Conservation (phyloP, 1,139 yeast genomes). For the Lodderomyces beijingensis region DNA sequence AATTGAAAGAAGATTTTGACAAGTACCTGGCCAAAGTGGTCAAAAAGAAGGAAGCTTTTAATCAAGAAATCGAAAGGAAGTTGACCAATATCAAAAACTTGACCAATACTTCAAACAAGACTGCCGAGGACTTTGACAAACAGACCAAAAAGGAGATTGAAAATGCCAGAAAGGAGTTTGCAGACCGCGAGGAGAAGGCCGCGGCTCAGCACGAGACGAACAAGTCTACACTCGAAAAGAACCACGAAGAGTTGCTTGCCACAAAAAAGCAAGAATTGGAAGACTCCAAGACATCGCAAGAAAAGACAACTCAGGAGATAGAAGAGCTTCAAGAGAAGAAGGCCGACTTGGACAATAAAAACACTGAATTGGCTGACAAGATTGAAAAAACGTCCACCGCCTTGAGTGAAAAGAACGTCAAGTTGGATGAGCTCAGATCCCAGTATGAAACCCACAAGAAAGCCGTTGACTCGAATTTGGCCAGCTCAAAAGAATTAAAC, state of each 20-base stretch:
- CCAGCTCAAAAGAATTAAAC: slow-evolving; percentile 41
- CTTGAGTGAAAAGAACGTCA: slow-evolving; percentile 35
- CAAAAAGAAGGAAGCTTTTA: slow-evolving; percentile 38
- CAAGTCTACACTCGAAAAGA: slow-evolving; percentile 40
- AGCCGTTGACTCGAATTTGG: slow-evolving; percentile 30
- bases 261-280: slow-evolving; percentile 49
- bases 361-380: slow-evolving; percentile 39
- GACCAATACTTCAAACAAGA: slow-evolving; percentile 27
- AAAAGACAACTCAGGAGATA: slow-evolving; percentile 41
- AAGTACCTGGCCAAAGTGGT: slow-evolving; percentile 37
- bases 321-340: slow-evolving; percentile 43
- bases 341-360: slow-evolving; percentile 35
- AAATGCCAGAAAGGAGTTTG: slow-evolving; percentile 43
- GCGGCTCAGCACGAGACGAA: slow-evolving; percentile 43
- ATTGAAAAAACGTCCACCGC: slow-evolving; percentile 41
- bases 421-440: slow-evolving; percentile 38
- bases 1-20: slow-evolving; percentile 39
- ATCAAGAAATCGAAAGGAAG: slow-evolving; percentile 35
- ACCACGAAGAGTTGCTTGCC: slow-evolving; percentile 45
- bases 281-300: slow-evolving; percentile 45
- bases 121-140: slow-evolving; percentile 35
- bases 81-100: slow-evolving; percentile 28
- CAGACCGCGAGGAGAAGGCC: slow-evolving; percentile 45
- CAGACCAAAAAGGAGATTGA: slow-evolving; percentile 41
- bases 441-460: slow-evolving; percentile 38